phyloP scores from a whole-genome alignment of 2,329 filamentous ascomycete genomes.

The Colletotrichum eremochloae region DNA sequence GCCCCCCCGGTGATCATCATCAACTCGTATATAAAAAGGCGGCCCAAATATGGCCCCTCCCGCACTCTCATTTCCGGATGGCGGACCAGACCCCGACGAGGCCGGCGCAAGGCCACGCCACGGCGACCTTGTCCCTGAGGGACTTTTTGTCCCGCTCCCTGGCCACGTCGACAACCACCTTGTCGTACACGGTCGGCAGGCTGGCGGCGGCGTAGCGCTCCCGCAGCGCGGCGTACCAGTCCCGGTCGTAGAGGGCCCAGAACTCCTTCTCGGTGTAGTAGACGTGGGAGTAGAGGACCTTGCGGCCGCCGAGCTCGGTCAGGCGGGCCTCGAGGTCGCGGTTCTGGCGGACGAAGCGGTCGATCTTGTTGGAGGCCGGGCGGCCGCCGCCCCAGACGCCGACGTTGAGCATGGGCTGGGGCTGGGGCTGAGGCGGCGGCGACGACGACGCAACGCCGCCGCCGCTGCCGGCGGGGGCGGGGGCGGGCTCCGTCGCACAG shows the following conservation, averaged over 20 bases:
- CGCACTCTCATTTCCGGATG: constrained; percentile 27
- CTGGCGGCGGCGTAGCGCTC: constrained; percentile 68
- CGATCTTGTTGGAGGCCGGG: constrained; percentile 53
- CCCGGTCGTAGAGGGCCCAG: constrained; percentile 73
- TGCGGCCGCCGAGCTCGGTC: constrained; percentile 72
- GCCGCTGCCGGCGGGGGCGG: neutral
- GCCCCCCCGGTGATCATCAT: neutral
- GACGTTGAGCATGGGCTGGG: constrained; percentile 63
- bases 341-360: constrained; percentile 67
- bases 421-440: neutral
- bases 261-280: constrained; percentile 78
- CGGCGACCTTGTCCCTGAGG: constrained; percentile 25
- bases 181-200: constrained; percentile 76
- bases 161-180: constrained; percentile 64
- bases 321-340: constrained; percentile 72
- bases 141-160: constrained; percentile 24
- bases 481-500: constrained; percentile 17
- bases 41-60: no score
- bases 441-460: neutral
- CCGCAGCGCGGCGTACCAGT: constrained; percentile 70
- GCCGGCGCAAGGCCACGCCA: constrained; percentile 40
- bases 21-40: no score
- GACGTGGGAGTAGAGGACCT: constrained; percentile 78
- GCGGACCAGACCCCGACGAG: constrained; percentile 41
- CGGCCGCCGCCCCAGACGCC: constrained; percentile 69